Evolutionary conservation across 2,329 filamentous ascomycete species (phyloP).

Genomic region (Akanthomyces dipterigenus): DNA sequence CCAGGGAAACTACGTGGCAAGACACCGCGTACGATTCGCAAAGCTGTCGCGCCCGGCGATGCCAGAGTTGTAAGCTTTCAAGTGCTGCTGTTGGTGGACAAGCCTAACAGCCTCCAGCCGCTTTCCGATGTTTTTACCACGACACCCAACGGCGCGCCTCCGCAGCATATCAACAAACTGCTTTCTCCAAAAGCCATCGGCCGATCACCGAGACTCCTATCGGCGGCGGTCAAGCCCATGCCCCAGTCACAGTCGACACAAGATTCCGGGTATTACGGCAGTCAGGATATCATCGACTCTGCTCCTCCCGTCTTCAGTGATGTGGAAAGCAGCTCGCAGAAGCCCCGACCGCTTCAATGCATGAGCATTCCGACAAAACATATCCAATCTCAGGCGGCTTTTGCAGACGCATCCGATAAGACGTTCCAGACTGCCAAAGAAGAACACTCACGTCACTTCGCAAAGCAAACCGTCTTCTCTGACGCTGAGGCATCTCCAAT

Average conservation of each 20-base stretch:
- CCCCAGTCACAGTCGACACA: conserved; percentile 21
- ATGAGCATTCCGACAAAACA: conserved; percentile 15
- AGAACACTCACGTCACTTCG: conserved; percentile 27
- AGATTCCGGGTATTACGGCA: conserved; percentile 69
- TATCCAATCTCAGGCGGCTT: conserved; percentile 21
- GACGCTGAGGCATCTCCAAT: neutral
- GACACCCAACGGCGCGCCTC: conserved; percentile 45
- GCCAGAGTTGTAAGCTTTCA: conserved; percentile 52
- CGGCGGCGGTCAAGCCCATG: conserved; percentile 23
- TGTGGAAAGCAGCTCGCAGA: conserved; percentile 13
- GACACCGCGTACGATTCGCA: conserved; percentile 66
- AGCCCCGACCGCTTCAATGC: neutral
- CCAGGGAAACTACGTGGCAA: conserved; percentile 77
- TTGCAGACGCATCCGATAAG: conserved; percentile 27
- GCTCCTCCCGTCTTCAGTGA: conserved; percentile 16
- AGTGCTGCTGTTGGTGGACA: conserved; percentile 14
- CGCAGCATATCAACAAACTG: conserved; percentile 26
- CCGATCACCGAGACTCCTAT: conserved; percentile 24
- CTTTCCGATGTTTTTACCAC: conserved; percentile 53
- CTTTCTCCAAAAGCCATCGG: conserved; percentile 26
- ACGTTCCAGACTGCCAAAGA: conserved; percentile 39
- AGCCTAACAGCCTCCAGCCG: conserved; percentile 37
- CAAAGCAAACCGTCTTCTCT: conserved; percentile 7
- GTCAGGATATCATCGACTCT: conserved; percentile 39
- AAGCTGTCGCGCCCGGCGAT: conserved; percentile 45